Evolutionary conservation across 192 early-diverging fungal species (phyloP), one percentile per base, ranked within the genome.

Genomic region (Piromyces sp.): DNA sequence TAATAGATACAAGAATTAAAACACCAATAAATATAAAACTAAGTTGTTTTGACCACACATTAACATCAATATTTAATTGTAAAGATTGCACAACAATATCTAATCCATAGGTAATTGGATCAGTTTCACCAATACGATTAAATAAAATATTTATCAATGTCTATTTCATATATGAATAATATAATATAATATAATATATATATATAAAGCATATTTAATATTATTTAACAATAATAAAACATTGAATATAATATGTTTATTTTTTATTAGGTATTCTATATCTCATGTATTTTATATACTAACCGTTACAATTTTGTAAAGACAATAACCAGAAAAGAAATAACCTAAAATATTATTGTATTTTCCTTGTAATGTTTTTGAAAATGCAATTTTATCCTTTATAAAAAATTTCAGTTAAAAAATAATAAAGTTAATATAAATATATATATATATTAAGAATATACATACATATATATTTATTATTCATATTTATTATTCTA

Each of bases 21-120:
- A 96, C 84, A 30, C 96, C 96, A 79, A 97, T 93, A 86, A 97
- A 92, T 81, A 93, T 90, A 84, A 97, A 97, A 79, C 95, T 96
- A 33, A 97, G 87, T 83, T 97, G 95, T 85, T 95, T 94, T 28
- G 95, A 94, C 93, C 94, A 96, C 42, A 94, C 93, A 37, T 87
- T 89, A 29, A 94, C 86, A 83, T 96, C 95, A 81, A 98, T 85
- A 81, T 30, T 80, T 29, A 42, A 28, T 81, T 83, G 78, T 87
- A 88, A 13, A 89, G 88, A 80, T 90, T 87, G 40, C 40, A 79
- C 89, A 7, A 92, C 89, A 30, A 94, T 84, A 38, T 93, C 92
- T 84, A 98, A 84, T 15, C 89, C 87, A 79, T 92, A 90, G 33
- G 95, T 95, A 83, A 96, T 93, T 7, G 95, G 95, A 81, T 98